A percentile compares a stretch with the other conserved stretches of the same genome.
phyloP scores from a whole-genome alignment of 2,329 filamentous ascomycete genomes.

The Diaporthe australafricana region DNA sequence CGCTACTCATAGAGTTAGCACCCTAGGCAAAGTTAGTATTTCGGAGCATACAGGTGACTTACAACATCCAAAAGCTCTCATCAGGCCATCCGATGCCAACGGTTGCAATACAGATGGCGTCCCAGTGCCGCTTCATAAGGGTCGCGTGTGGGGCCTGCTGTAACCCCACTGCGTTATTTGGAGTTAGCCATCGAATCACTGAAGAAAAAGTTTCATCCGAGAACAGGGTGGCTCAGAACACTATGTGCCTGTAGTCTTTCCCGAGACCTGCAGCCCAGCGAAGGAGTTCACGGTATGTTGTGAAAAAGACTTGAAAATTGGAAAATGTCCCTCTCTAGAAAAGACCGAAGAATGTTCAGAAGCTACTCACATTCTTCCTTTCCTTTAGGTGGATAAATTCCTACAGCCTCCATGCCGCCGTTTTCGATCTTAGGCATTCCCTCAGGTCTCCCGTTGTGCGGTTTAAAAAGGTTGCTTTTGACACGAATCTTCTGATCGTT shows the following conservation, averaged over 20 bases:
- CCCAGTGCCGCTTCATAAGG: conserved; percentile 16
- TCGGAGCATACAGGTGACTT: neutral
- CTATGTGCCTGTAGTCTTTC: too few species aligned
- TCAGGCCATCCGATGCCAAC: neutral
- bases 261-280: too few species aligned
- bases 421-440: neutral
- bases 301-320: too few species aligned
- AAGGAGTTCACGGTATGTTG: too few species aligned
- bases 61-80: neutral
- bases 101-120: conserved; percentile 4
- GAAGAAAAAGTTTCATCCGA: too few species aligned
- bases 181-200: too few species aligned
- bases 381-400: neutral
- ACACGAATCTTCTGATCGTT: neutral
- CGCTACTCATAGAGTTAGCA: neutral
- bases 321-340: too few species aligned
- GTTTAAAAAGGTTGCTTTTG: neutral
- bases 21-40: neutral
- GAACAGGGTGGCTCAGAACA: too few species aligned
- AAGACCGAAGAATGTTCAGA: too few species aligned
- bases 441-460: neutral
- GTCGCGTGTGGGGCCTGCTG: conserved; percentile 4
- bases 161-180: too few species aligned
- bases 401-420: neutral
- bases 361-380: neutral